Evolutionary conservation across 1,139 yeast species (phyloP).

Genomic region (Saccharomyces pastorianus): DNA sequence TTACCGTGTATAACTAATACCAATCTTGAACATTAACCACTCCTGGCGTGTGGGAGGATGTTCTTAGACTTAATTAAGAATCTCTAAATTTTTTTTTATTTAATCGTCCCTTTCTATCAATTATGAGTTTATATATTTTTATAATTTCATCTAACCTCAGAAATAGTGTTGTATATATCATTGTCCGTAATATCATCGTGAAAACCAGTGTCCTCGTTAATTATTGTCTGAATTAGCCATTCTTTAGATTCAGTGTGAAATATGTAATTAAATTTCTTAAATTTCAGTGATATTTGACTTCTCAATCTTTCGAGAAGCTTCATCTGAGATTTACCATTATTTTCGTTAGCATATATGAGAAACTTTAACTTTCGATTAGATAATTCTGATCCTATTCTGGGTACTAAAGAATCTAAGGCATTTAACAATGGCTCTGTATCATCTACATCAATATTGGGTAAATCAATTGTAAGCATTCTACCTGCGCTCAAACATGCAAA

Average conservation of each 20-base stretch:
- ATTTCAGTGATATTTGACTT: neutral
- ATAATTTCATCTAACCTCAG: neutral
- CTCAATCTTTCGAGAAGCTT: slow-evolving; percentile 5
- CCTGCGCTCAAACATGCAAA: slow-evolving; percentile 21
- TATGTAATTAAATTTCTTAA: neutral
- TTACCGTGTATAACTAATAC: neutral
- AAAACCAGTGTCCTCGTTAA: slow-evolving; percentile 35
- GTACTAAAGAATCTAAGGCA: slow-evolving; percentile 1
- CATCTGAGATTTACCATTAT: slow-evolving; percentile 5
- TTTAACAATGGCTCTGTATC: slow-evolving; percentile 3
- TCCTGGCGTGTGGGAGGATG: neutral
- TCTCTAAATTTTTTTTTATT: neutral
- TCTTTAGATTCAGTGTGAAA: slow-evolving; percentile 42
- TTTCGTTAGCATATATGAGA: slow-evolving; percentile 12
- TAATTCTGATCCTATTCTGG: neutral
- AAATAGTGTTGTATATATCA: neutral
- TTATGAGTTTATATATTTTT: neutral
- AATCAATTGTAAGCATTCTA: slow-evolving; percentile 7
- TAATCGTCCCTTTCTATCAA: neutral
- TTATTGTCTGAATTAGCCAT: slow-evolving; percentile 68
- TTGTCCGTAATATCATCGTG: neutral
- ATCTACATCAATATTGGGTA: slow-evolving; percentile 14
- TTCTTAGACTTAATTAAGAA: neutral
- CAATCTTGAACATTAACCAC: neutral
- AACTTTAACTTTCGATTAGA: slow-evolving; percentile 4